Base-by-base conservation (phyloP, 2,329 filamentous ascomycete genomes). In the Alternaria arborescens region DNA sequence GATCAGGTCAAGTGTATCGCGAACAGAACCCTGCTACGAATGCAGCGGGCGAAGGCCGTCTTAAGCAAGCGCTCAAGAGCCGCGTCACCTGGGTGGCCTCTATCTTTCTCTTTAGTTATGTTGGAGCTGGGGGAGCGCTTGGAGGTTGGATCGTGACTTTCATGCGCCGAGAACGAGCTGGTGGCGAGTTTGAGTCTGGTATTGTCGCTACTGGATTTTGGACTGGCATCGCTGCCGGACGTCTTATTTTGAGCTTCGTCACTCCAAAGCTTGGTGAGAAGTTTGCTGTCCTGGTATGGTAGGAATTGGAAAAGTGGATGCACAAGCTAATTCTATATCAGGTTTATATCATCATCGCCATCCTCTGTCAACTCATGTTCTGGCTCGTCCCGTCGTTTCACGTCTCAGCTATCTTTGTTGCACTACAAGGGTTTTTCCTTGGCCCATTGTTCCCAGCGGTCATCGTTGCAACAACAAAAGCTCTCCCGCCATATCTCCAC, bases 61-160 rank as follows among this genome's bases (percentile, higher is more conserved):
- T 85, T 60, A 77, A 79, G 65, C 78, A 82, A 70, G 80, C 82
- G 2, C 76, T 88, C 24, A 76, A 73, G 41, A 77, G 70, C 28
- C 75, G 81, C 10, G 82, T 90, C 4, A 89, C 89, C 8, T 93
- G 91, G 90, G 81, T 91, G 14, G 81, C 87, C 28, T 84, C 91
- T 4, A 60, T 89, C 5, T 95, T 94, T 74, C 80, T 94, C 10
- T 83, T 94, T 4, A 86, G 87, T 5, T 95, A 95, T 69, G 88
- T 93, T 1, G 92, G 92, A 2, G 84, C 86, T 5, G 92, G 96
- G 77, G 89, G 92, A 55, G 87, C 86, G 0, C 79, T 93, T 5
- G 89, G 89, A 26, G 91, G 91, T 16, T 94, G 91, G 91, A 88
- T 95, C 65, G 88, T 92, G 14, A 89, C 88, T 0, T 96, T 95